These are phyloP conservation scores for Trypanosoma mega DNA, from an alignment of 208 protist genomes.

Conservation along the genomic window DNA sequence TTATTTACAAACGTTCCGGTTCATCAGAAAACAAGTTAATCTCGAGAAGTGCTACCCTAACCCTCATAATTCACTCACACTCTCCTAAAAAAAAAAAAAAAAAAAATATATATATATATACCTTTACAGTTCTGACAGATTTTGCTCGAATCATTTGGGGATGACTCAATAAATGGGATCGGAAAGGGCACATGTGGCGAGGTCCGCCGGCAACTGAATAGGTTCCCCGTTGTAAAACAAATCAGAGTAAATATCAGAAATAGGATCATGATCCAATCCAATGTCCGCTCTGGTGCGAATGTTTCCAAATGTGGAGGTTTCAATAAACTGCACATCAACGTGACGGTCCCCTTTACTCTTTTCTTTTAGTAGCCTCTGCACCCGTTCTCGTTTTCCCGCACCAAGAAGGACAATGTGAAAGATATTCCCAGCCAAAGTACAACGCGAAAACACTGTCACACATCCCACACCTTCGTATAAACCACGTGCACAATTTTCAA, in stretches of 20 bases:
- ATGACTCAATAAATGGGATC: slow-evolving; percentile 48
- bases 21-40: too few species aligned
- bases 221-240: slow-evolving; percentile 39
- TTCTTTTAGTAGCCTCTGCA: not conserved
- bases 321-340: not conserved
- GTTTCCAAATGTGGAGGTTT: slow-evolving; percentile 12
- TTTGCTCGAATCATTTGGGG: too few species aligned
- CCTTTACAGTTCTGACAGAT: too few species aligned
- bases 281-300: slow-evolving; percentile 41
- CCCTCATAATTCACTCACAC: not conserved
- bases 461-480: slow-evolving; percentile 70
- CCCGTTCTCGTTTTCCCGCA: slow-evolving; percentile 17
- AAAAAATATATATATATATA: too few species aligned
- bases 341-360: not conserved
- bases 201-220: slow-evolving; percentile 28
- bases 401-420: slow-evolving; percentile 62
- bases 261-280: slow-evolving; percentile 59
- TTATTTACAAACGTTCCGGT: too few species aligned
- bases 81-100: not conserved
- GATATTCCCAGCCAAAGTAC: slow-evolving; percentile 47
- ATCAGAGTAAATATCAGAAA: slow-evolving; percentile 47
- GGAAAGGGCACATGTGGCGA: slow-evolving; percentile 48
- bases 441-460: slow-evolving; percentile 16
- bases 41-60: not conserved
- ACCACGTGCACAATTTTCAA: slow-evolving; percentile 58